phyloP scores from a whole-genome alignment of 306 rosid genomes.

The Cyclanthera cordifolia region DNA sequence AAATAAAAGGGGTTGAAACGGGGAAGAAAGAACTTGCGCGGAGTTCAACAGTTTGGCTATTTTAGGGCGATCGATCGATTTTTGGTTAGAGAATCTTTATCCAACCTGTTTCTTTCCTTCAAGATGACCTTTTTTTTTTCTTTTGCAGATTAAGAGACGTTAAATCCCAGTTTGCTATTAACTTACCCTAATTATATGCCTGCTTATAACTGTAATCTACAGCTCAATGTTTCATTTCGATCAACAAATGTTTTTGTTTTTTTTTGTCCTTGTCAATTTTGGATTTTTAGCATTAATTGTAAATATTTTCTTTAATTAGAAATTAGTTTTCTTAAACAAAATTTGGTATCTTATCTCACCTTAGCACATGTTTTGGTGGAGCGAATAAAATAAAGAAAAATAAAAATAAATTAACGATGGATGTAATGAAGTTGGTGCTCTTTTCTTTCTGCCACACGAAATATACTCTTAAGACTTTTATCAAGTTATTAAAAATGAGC shows the following conservation, averaged over 20 bases:
- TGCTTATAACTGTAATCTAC: not conserved
- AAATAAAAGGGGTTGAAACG: not conserved
- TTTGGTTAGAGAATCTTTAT: not conserved
- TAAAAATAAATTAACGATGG: too few species aligned
- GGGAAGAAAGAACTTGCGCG: conserved; percentile 27
- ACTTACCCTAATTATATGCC: not conserved
- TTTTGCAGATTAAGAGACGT: not conserved
- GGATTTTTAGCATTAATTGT: not conserved
- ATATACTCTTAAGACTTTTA: too few species aligned
- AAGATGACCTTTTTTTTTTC: not conserved
- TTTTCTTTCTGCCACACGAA: too few species aligned
- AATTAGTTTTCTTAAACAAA: too few species aligned
- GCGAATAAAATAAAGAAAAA: too few species aligned
- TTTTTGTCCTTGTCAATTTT: not conserved
- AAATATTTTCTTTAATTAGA: not conserved
- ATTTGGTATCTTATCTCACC: too few species aligned
- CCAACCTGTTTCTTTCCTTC: not conserved
- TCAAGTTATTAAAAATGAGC: too few species aligned
- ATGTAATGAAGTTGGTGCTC: too few species aligned
- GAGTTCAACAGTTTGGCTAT: conserved; percentile 51
- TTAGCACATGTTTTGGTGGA: too few species aligned
- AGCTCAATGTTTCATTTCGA: not conserved
- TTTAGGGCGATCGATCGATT: conserved; percentile 30
- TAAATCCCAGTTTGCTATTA: not conserved
- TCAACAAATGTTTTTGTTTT: not conserved